phyloP scores from a whole-genome alignment of 2,329 filamentous ascomycete species.

The Phaeosphaeriaceae sp. region DNA sequence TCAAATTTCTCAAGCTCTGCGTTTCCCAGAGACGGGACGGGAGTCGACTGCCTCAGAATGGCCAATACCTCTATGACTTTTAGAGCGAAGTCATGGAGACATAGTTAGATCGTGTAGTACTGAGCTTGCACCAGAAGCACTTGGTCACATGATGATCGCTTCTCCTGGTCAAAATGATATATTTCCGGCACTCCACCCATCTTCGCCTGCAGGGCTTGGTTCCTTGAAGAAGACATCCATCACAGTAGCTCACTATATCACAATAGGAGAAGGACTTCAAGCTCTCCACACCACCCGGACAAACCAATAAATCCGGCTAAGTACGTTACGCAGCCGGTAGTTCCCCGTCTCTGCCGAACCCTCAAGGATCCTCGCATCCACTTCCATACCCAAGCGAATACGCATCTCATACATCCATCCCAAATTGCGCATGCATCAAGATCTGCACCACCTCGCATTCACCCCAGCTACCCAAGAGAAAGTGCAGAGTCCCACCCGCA shows the following conservation, averaged over 20 bases:
- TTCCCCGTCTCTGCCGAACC: neutral
- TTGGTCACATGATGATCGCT: too few relatives aligned
- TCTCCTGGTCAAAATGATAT: too few relatives aligned
- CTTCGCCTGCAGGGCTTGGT: too few relatives aligned
- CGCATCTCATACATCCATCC: neutral
- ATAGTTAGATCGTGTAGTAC: too few relatives aligned
- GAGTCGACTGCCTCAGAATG: too few relatives aligned
- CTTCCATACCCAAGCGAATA: neutral
- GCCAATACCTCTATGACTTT: too few relatives aligned
- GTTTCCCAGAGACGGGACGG: neutral
- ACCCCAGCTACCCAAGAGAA: neutral
- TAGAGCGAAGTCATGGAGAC: too few relatives aligned
- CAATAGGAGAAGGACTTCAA: neutral
- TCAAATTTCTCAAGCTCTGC: neutral
- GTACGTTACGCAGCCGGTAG: neutral
- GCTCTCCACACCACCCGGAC: neutral
- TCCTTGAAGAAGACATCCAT: neutral
- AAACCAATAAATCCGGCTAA: neutral
- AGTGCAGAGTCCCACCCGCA: neutral
- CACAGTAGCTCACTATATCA: neutral
- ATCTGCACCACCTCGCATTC: neutral
- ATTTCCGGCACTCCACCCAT: too few relatives aligned
- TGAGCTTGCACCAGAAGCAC: too few relatives aligned
- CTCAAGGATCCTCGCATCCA: neutral
- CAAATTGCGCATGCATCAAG: neutral